Evolutionary conservation across 2,329 filamentous ascomycete genomes (phyloP), one percentile per base, ranked within the genome.

Genomic region (Talaromyces verruculosus): DNA sequence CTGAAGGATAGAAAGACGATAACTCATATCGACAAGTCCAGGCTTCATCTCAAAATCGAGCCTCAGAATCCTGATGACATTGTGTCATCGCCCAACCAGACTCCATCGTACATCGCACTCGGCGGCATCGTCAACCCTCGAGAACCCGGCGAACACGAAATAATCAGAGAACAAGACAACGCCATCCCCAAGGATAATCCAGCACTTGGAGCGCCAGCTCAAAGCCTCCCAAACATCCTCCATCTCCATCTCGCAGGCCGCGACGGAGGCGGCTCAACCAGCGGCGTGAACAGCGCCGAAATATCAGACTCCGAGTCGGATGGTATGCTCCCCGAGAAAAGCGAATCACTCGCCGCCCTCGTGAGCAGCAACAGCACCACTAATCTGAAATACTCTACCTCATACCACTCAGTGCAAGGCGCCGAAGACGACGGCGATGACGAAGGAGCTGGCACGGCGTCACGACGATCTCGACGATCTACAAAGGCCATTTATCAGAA

Each of bases 261-360:
- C 51, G 81, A 83, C 65, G 80, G 79, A 41, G 82, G 81, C 33
- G 81, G 81, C 25, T 81, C 80, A 10, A 71, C 76, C 51, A 83
- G 80, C 66, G 82, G 81, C 39, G 76, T 77, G 7, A 78, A 78
- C 62, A 81, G 79, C 66, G 74, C 75, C 7, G 75, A 11, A 71
- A 74, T 39, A 39, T 66, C 61, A 33, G 63, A 66, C 39, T 65
- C 62, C 3, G 45, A 68, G 28, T 63, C 61, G 49, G 65, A 70
- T 58, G 61, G 62, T 22, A 51, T 63, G 41, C 35, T 60, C 64
- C 67, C 66, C 47, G 43, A 64, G 53, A 47, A 62, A 51, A 60
- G 39, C 63, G 51, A 63, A 63, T 61, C 67, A 62, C 19, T 60
- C 41, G 57, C 60, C 19, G 53, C 66, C 22, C 22, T 65, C 30